Conservation (phyloP, 2,329 filamentous ascomycete species). For the Penicillium sp. region DNA sequence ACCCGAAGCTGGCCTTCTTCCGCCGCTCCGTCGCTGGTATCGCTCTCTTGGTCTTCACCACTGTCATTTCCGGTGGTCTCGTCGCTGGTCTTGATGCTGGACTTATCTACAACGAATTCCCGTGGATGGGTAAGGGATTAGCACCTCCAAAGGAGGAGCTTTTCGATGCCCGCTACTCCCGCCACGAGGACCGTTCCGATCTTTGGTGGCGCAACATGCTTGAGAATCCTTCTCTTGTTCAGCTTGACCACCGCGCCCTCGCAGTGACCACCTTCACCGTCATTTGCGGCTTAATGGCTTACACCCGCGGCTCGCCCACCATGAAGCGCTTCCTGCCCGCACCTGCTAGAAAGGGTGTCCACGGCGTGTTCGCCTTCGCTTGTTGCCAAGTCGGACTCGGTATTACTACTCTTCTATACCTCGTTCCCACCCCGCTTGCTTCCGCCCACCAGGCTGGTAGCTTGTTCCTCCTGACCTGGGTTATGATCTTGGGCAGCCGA, state of each 20-base stretch:
- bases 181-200: constrained; percentile 73
- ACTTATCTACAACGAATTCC: constrained; percentile 98
- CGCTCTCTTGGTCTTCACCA: constrained; percentile 75
- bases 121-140: constrained; percentile 84
- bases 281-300: constrained; percentile 77
- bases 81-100: constrained; percentile 95
- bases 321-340: constrained; percentile 60
- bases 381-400: constrained; percentile 80
- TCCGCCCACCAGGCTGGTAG: constrained; percentile 91
- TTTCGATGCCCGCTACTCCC: constrained; percentile 80
- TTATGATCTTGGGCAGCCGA: constrained; percentile 74
- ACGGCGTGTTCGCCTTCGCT: constrained; percentile 80
- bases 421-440: constrained; percentile 84
- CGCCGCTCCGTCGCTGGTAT: constrained; percentile 70
- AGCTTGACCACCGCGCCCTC: constrained; percentile 91
- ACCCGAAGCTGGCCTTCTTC: constrained; percentile 70
- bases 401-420: constrained; percentile 87
- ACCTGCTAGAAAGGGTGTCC: constrained; percentile 66
- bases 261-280: constrained; percentile 85
- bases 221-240: constrained; percentile 93
- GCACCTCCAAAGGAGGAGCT: constrained; percentile 80
- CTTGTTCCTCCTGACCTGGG: constrained; percentile 78
- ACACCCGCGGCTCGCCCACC: constrained; percentile 65
- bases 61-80: constrained; percentile 88
- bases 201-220: constrained; percentile 97